Evolutionary conservation across 2,329 filamentous ascomycete genomes (phyloP), one percentile per base, ranked within the genome.

Genomic region (Botrytis sinoallii): DNA sequence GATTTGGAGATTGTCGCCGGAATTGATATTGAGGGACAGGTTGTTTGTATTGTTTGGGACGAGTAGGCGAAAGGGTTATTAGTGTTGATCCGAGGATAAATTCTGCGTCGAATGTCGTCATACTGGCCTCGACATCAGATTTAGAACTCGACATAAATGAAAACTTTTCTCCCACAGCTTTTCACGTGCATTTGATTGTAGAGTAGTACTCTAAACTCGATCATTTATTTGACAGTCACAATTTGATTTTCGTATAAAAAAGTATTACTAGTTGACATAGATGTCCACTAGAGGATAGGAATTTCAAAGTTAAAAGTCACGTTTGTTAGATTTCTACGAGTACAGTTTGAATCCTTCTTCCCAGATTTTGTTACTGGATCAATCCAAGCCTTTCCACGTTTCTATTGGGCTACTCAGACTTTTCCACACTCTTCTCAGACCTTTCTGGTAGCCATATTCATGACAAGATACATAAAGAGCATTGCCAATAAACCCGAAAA

Each of bases 41-140:
- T 81, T 29, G 78, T 76, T 3, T 74, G 74, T 74, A 76, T 80
- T 29, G 76, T 81, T 74, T 81, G 77, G 76, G 79, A 80, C 68
- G 79, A 81, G 74, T 79, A 42, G 63, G 0, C 12, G 25, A 25
- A 55, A n/a, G 0, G 4, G 2, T 14, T n/a, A 16, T 14, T n/a
- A 16, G 25, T n/a, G 0, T n/a, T n/a, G 12, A 55, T 55, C 4
- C 1, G 25, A n/a, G 12, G 12, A 55, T 55, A 12, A 55, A 12
- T 55, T 55, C 0, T 2, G 0, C 25, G 48, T 16, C 48, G n/a
- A n/a, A n/a, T 16, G 12, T 55, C 1, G 9, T n/a, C 25, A 4
- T 1, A n/a, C 48, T 16, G 48, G 48, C 25, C n/a, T n/a, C 10
- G 16, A 16, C 1, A n/a, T 16, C 5, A 5, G 12, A n/a, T 16